Evolutionary conservation across 768 basidiomycete species (phyloP), one percentile per base, ranked within the genome.

Genomic region (Macrolepiota albuminosa): DNA sequence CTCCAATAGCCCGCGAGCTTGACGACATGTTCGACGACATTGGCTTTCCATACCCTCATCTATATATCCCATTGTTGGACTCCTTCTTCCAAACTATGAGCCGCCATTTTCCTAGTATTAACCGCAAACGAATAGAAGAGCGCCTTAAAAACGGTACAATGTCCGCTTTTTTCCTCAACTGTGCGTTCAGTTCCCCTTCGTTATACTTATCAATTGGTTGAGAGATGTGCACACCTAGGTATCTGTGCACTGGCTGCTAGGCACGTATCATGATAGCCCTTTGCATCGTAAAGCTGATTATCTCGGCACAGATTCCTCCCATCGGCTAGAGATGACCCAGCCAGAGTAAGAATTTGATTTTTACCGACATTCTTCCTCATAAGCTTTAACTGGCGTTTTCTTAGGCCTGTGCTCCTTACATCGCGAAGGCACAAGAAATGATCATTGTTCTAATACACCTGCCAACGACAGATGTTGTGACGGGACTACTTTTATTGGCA

Each of bases 151-250:
- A 54, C 29, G 60, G 60, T 26, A 64, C 63, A 18, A 64, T 64
- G 63, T 64, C 63, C 56, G 60, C 60, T 6, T 61, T 64, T n/a
- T 58, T 64, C 42, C 60, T 64, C 10, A 64, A 64, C n/a, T 64
- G 63, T 64, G 13, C n/a, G 63, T 58, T 40, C 46, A 37, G 6
- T 56, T 51, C 34, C 14, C 9, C 24, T 37, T 21, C 6, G n/a
- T 26, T 18, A 31, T 54, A 14, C 2, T 58, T 34, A 26, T 49
- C 7, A 10, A 3, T 33, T 51, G n/a, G 13, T 11, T 36, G 11
- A 47, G 24, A 36, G 33, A 7, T 33, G 9, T 51, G 18, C n/a
- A 8, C 24, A 24, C 9, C 16, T 14, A 64, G 63, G 60, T 53
- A 58, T 64, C 37, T 64, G 63, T 8, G 63, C 63, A 42, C 45